These are phyloP conservation scores for Fusarium albosuccineum DNA, from an alignment of 2,329 filamentous ascomycete species.

Conservation along the genomic window DNA sequence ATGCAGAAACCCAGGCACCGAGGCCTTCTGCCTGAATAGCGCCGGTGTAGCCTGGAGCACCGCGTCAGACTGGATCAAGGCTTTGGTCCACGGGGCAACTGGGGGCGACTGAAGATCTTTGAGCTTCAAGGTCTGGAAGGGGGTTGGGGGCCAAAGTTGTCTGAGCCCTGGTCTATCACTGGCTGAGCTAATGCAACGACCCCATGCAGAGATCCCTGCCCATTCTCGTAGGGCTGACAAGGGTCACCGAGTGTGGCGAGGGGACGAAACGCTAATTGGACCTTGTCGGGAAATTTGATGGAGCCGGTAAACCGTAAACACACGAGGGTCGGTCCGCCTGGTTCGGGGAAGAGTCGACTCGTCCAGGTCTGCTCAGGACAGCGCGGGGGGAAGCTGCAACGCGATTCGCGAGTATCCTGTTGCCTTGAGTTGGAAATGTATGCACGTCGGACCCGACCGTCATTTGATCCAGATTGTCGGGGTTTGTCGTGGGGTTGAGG, in stretches of 20 bases:
- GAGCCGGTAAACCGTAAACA: not conserved
- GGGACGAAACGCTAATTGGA: not conserved
- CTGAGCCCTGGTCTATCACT: conserved; percentile 39
- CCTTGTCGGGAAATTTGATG: not conserved
- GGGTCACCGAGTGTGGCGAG: conserved; percentile 31
- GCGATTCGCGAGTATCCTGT: conserved; percentile 21
- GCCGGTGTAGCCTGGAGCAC: conserved; percentile 40
- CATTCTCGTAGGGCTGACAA: conserved; percentile 44
- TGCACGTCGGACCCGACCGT: conserved; percentile 20
- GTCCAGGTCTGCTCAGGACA: conserved; percentile 15
- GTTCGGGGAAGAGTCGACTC: conserved; percentile 15
- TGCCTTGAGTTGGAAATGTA: conserved; percentile 21
- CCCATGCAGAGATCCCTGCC: conserved; percentile 30
- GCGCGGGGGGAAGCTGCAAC: conserved; percentile 27
- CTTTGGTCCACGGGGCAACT: conserved; percentile 36
- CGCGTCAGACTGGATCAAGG: conserved; percentile 38
- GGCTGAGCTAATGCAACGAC: conserved; percentile 43
- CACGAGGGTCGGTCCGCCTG: conserved; percentile 6
- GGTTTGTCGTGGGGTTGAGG: conserved; percentile 6
- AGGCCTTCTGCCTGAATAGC: conserved; percentile 39
- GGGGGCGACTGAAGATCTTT: conserved; percentile 33
- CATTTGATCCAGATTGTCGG: conserved; percentile 23
- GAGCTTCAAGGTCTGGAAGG: conserved; percentile 33
- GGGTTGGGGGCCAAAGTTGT: conserved; percentile 40
- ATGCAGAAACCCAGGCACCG: conserved; percentile 43